Percentiles rank a stretch among this genome's conserved stretches.
Evolutionary conservation across 192 early-diverging fungal genomes (phyloP).

Genomic region (Podila epicladia): DNA sequence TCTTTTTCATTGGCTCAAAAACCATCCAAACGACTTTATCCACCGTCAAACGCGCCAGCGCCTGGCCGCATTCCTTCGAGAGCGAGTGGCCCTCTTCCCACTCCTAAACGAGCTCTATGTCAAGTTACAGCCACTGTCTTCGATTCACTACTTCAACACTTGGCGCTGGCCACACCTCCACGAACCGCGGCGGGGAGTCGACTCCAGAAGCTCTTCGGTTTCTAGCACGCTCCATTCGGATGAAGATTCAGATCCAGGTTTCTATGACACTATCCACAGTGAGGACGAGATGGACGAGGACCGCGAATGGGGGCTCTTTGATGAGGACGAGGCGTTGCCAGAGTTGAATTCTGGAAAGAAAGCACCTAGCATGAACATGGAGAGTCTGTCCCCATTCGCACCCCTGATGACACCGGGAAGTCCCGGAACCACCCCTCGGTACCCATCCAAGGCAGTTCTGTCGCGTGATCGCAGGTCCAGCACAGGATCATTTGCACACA

Average conservation of each 20-base stretch:
- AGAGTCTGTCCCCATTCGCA: slow-evolving; percentile 4
- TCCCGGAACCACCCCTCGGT: neutral
- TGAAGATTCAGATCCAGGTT: slow-evolving; percentile 30
- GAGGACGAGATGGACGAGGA: slow-evolving; percentile 46
- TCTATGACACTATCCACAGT: slow-evolving; percentile 14
- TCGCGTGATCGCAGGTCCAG: slow-evolving; percentile 37
- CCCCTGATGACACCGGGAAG: neutral
- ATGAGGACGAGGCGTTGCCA: slow-evolving; percentile 26
- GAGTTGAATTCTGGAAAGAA: neutral
- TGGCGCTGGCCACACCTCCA: slow-evolving; percentile 25
- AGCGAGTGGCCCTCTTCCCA: slow-evolving; percentile 34
- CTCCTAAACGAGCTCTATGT: slow-evolving; percentile 35
- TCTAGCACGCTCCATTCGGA: slow-evolving; percentile 13
- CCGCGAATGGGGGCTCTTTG: slow-evolving; percentile 42
- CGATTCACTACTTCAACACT: slow-evolving; percentile 29
- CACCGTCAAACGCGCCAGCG: slow-evolving; percentile 49
- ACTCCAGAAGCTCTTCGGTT: slow-evolving; percentile 15
- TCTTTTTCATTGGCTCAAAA: slow-evolving; percentile 34
- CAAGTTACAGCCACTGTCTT: slow-evolving; percentile 27
- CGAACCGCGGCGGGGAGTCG: neutral
- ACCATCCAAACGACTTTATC: slow-evolving; percentile 53
- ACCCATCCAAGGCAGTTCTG: neutral
- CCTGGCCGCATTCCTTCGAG: slow-evolving; percentile 25
- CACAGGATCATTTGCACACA: slow-evolving; percentile 34
- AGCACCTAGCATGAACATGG: slow-evolving; percentile 1